Evolutionary conservation across 2,329 filamentous ascomycete genomes (phyloP), one percentile per base, ranked within the genome.

Genomic region (Paecilomyces fulvus): DNA sequence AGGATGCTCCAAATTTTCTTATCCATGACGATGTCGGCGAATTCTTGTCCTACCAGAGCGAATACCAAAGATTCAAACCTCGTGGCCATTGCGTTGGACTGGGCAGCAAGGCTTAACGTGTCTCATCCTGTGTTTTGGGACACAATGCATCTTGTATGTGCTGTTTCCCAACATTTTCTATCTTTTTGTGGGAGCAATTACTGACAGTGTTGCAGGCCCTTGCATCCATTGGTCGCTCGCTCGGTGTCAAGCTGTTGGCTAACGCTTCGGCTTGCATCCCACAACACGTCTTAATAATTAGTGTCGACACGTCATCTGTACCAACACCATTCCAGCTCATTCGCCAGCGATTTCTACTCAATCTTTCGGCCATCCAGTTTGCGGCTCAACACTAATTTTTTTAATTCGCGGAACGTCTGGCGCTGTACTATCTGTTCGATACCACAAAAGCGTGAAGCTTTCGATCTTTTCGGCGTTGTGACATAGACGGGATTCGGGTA

Each of bases 401-500:
- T 53, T 54, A 49, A 49, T 62, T 54, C 17, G 31, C 43, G 30
- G 49, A 28, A 43, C 37, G 37, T 17, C 17, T 43, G 2, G 30
- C 30, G 7, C 20, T 49, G 48, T 23, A 23, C 48, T 20, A 28
- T 49, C 48, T 49, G 14, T 21, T 55, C 49, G 23, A n/a, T 58
- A 30, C 28, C 51, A 17, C 23, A 53, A 53, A 53, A 53, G 51
- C 37, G 30, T 31, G 50, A 10, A 53, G 37, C 37, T 49, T 50
- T 56, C 28, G 43, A 49, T 55, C 21, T 52, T 51, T 51, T 48
- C 59, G 71, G 71, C 70, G 70, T 72, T 73, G 55, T 64, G 67
- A 63, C 53, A 71, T 73, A 73, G 71, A 73, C 63, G 63, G 70
- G 64, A 67, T 60, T 67, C 68, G 69, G 64, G 69, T 68, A 62